These are phyloP conservation scores for Aspergillus sp. DNA, from an alignment of 2,329 filamentous ascomycete genomes.

Conservation along the genomic window DNA sequence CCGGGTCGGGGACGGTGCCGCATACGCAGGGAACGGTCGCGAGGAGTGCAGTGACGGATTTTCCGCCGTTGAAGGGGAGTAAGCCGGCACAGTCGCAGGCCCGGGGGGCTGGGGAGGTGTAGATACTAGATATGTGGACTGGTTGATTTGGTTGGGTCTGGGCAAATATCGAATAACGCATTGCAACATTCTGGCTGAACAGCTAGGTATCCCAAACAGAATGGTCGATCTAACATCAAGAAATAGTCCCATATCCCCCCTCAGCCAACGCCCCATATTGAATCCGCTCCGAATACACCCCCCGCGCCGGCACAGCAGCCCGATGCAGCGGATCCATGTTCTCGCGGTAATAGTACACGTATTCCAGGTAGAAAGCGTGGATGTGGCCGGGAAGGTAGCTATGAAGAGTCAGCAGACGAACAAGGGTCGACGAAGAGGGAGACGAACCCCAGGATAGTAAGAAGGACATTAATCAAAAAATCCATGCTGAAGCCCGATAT, in stretches of 20 bases:
- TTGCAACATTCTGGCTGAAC: neutral
- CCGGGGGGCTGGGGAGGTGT: no score
- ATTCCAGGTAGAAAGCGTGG: conserved; percentile 73
- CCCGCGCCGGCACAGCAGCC: conserved; percentile 18
- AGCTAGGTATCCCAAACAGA: no score
- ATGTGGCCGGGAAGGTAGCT: conserved; percentile 70
- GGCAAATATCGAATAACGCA: neutral
- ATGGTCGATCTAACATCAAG: neutral
- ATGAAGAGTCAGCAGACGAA: neutral
- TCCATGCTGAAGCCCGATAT: conserved; percentile 58
- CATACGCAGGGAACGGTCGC: conserved; percentile 45
- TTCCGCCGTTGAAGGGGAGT: conserved; percentile 48
- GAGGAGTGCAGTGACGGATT: conserved; percentile 43
- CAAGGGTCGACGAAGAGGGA: neutral
- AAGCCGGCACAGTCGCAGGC: no score
- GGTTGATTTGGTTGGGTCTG: conserved; percentile 3
- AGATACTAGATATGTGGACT: no score
- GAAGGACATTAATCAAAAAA: conserved; percentile 56
- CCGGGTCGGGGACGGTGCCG: conserved; percentile 38
- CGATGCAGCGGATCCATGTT: conserved; percentile 14
- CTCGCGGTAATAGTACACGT: conserved; percentile 67
- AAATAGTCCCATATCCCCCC: conserved; percentile 19
- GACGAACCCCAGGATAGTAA: conserved; percentile 54
- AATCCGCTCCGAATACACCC: conserved; percentile 33
- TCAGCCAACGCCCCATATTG: conserved; percentile 25